Percentiles rank a stretch among this genome's conserved stretches.
Conservation (phyloP, 106 monocot species). For the Allium sativum region DNA sequence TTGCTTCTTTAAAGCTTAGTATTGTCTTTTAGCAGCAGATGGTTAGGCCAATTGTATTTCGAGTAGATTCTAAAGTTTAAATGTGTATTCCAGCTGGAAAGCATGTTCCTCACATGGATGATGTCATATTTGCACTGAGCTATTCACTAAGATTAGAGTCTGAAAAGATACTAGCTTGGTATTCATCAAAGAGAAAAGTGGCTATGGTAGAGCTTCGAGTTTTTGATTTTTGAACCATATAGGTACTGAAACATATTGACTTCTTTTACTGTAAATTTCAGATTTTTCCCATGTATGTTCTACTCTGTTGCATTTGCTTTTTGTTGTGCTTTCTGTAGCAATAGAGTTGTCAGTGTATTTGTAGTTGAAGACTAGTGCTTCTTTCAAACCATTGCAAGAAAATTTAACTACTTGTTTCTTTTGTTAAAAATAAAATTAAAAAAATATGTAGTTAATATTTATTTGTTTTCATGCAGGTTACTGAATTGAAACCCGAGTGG, state of each 20-base stretch:
- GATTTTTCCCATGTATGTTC: too few relatives aligned
- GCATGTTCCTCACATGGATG: constrained; percentile 41
- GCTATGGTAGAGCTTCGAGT: constrained; percentile 76
- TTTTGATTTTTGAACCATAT: constrained; percentile 41
- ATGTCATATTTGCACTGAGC: constrained; percentile 52
- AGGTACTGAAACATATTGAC: background rate
- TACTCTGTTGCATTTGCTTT: too few relatives aligned
- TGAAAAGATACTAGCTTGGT: constrained; percentile 80
- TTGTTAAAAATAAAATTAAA: too few relatives aligned
- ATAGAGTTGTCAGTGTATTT: too few relatives aligned
- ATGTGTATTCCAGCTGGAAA: constrained; percentile 30
- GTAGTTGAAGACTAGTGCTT: too few relatives aligned
- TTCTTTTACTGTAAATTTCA: too few relatives aligned
- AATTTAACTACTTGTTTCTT: too few relatives aligned
- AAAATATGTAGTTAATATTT: too few relatives aligned
- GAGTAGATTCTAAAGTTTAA: constrained; percentile 52
- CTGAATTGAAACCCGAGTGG: too few relatives aligned
- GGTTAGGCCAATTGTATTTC: constrained; percentile 54
- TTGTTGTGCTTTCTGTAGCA: too few relatives aligned
- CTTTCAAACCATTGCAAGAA: too few relatives aligned
- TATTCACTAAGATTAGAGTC: constrained; percentile 61
- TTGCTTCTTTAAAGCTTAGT: constrained; percentile 49
- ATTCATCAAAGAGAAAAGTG: constrained; percentile 71
- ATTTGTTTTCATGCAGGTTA: too few relatives aligned
- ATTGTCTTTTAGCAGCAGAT: constrained; percentile 84